Percentiles rank a stretch among this genome's conserved stretches.
Evolutionary conservation across 192 early-diverging fungal species (phyloP).

Genomic region (Linnemannia elongata): DNA sequence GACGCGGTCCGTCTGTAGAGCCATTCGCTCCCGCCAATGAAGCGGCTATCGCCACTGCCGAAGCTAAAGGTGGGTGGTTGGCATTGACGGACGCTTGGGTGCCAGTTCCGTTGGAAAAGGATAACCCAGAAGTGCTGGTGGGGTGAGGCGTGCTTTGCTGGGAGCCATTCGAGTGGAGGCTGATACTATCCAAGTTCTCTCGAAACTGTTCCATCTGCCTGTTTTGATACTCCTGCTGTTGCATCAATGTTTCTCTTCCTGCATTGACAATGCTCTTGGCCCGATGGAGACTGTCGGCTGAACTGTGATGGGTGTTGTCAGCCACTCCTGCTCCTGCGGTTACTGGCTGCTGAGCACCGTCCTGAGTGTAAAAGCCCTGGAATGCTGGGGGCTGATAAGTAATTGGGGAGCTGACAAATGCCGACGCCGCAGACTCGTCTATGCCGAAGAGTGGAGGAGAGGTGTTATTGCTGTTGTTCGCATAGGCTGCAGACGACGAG

Average conservation of each 20-base stretch:
- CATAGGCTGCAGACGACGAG: background rate
- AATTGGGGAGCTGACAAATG: conserved; percentile 38
- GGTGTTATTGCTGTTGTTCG: background rate
- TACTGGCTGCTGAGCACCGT: conserved; percentile 6
- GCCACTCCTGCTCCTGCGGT: conserved; percentile 2
- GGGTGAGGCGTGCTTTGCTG: background rate
- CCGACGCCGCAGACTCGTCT: conserved; percentile 1
- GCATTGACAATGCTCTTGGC: background rate
- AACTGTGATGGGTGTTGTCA: background rate
- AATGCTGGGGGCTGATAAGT: conserved; percentile 21
- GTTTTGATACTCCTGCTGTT: conserved; percentile 32
- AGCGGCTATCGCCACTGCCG: conserved; percentile 1
- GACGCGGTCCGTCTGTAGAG: background rate
- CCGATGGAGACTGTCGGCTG: background rate
- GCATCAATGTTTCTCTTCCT: conserved; percentile 8
- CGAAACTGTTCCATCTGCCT: conserved; percentile 33
- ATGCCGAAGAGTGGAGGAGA: background rate
- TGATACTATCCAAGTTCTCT: conserved; percentile 2
- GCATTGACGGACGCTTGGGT: background rate
- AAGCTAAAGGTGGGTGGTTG: background rate
- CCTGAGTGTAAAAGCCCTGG: background rate
- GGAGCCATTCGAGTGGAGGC: background rate
- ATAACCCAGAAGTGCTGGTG: background rate
- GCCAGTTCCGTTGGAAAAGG: background rate
- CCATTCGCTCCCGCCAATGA: background rate